Evolutionary conservation across 2,329 filamentous ascomycete species (phyloP).

Genomic region (Verticillium dahliae): DNA sequence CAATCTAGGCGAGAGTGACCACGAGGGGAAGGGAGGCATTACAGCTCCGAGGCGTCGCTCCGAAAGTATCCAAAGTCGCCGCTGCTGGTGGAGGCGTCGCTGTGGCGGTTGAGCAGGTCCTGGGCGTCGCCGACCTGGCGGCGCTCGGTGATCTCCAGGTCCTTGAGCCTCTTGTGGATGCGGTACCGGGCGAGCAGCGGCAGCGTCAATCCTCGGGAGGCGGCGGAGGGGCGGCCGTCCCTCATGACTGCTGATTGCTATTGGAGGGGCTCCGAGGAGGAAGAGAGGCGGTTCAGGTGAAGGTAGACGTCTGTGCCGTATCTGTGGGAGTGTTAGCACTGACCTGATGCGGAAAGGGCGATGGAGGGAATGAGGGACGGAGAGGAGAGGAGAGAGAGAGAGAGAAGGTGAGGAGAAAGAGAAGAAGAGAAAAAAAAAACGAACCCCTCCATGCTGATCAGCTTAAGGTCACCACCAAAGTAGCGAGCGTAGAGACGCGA

Average conservation of each 20-base stretch:
- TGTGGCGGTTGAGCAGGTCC: conserved; percentile 58
- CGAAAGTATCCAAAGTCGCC: conserved; percentile 1
- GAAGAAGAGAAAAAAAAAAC: conserved; percentile 22
- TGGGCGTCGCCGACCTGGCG: conserved; percentile 88
- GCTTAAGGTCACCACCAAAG: conserved; percentile 92
- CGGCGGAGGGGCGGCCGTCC: conserved; percentile 33
- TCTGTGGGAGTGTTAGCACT: conserved; percentile 34
- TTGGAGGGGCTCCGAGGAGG: conserved; percentile 93
- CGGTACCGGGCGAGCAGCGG: conserved; percentile 47
- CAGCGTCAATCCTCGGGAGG: conserved; percentile 57
- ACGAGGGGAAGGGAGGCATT: not conserved
- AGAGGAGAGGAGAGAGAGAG: not conserved
- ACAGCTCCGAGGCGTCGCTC: not conserved
- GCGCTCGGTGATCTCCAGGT: conserved; percentile 73
- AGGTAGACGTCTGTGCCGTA: conserved; percentile 99
- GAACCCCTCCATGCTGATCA: conserved; percentile 99
- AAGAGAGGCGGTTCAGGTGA: conserved; percentile 91
- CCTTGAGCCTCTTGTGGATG: conserved; percentile 63
- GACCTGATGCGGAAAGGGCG: no score
- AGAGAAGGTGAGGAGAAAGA: not conserved
- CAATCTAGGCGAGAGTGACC: no score
- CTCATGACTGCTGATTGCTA: conserved; percentile 89
- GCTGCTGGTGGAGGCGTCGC: conserved; percentile 5
- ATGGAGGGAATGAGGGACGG: no score
- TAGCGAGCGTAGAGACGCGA: conserved; percentile 91